phyloP scores from a whole-genome alignment of 2,329 filamentous ascomycete genomes.

The Pleomassaria siparia region DNA sequence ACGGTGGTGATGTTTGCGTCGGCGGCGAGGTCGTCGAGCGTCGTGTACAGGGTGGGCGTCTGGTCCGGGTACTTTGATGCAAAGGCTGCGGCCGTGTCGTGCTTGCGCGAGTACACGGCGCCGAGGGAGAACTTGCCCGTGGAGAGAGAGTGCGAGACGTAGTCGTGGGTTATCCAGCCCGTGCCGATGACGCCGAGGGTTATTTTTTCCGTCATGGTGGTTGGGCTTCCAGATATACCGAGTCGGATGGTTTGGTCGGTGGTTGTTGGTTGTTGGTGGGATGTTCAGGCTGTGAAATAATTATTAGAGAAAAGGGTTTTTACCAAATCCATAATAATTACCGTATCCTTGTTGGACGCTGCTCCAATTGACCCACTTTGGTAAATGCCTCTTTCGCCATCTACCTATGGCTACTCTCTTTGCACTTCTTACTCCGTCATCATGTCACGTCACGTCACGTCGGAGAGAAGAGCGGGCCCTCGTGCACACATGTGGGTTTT shows the following conservation, averaged over 20 bases:
- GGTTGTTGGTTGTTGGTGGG: not conserved
- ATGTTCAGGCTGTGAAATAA: not conserved
- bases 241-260: not conserved
- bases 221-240: not conserved
- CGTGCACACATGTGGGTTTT: too few species aligned
- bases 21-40: conserved; percentile 42
- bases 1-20: conserved; percentile 45
- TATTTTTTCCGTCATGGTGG: conserved; percentile 16
- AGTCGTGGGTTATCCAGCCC: conserved; percentile 54
- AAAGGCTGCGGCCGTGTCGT: conserved; percentile 47
- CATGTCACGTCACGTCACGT: too few species aligned
- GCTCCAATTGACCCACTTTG: too few species aligned
- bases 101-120: conserved; percentile 51
- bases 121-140: conserved; percentile 48
- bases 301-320: too few species aligned
- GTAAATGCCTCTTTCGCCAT: too few species aligned
- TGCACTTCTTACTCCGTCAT: too few species aligned
- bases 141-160: conserved; percentile 47
- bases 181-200: conserved; percentile 53
- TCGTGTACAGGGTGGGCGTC: conserved; percentile 39
- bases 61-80: conserved; percentile 42
- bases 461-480: conserved; percentile 1
- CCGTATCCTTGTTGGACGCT: too few species aligned
- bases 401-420: too few species aligned
- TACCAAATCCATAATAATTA: too few species aligned